A percentile compares a stretch with the other conserved stretches of the same genome.
Evolutionary conservation across 2,329 filamentous ascomycete genomes (phyloP).

Genomic region (Sarocladium kiliense): DNA sequence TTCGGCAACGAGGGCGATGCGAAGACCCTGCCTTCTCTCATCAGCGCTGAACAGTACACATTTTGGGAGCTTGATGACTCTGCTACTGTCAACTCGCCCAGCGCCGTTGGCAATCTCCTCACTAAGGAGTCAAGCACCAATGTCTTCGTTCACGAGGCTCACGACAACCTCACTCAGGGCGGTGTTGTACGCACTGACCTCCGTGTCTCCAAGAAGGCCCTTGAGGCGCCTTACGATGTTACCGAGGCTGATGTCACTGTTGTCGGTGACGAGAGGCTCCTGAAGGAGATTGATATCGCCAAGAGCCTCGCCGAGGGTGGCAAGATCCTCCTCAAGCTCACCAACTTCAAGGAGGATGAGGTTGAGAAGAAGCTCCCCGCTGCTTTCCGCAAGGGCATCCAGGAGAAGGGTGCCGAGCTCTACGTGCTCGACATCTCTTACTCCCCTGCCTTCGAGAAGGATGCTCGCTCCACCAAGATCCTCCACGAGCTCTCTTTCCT

Average conservation of each 20-base stretch:
- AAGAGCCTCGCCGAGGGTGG: conserved; percentile 65
- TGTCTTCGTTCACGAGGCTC: conserved; percentile 56
- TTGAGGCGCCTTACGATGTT: conserved; percentile 80
- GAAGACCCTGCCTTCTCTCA: conserved; percentile 34
- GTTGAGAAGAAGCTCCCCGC: conserved; percentile 79
- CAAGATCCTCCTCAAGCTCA: conserved; percentile 69
- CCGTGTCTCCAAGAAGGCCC: conserved; percentile 72
- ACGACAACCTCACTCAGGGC: conserved; percentile 64
- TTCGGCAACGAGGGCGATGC: conserved; percentile 49
- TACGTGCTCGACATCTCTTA: conserved; percentile 69
- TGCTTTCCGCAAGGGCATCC: conserved; percentile 64
- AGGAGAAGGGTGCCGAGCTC: conserved; percentile 64
- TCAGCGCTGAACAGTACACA: conserved; percentile 73
- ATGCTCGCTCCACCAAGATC: conserved; percentile 58
- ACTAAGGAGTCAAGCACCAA: conserved; percentile 68
- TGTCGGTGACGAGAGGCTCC: conserved; percentile 72
- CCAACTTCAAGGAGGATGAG: conserved; percentile 81
- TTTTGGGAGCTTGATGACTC: conserved; percentile 92
- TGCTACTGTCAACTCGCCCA: conserved; percentile 57
- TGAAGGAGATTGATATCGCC: conserved; percentile 72
- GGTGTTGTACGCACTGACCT: conserved; percentile 82
- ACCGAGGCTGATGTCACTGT: conserved; percentile 74
- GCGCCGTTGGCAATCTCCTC: conserved; percentile 51
- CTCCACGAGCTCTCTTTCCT: conserved; percentile 81
- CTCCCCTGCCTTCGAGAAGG: conserved; percentile 62